These are phyloP conservation scores for Hyaloscypha bicolor DNA, from an alignment of 495 filamentous ascomycete genomes.

Conservation along the genomic window DNA sequence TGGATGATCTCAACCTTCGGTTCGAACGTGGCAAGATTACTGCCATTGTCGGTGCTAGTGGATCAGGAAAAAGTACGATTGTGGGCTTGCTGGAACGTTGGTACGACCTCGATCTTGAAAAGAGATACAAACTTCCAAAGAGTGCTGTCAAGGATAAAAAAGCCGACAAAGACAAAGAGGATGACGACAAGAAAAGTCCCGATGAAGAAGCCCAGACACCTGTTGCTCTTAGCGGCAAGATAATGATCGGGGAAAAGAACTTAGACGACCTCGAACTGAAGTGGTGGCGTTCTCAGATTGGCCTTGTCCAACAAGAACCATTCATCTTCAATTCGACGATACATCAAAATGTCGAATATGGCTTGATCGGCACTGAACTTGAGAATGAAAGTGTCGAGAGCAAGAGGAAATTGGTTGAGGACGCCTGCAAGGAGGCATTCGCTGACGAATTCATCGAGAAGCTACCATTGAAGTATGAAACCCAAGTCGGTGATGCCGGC, in stretches of 20 bases:
- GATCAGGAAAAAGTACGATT: slow-evolving; percentile 89
- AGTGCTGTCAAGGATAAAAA: slow-evolving; percentile 30
- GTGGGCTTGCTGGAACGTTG: slow-evolving; percentile 90
- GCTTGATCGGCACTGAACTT: slow-evolving; percentile 63
- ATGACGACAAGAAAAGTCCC: slow-evolving; percentile 9
- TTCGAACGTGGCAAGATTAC: slow-evolving; percentile 80
- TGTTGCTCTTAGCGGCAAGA: slow-evolving; percentile 40
- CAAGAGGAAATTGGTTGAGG: slow-evolving; percentile 57
- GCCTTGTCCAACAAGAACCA: slow-evolving; percentile 70
- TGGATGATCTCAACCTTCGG: slow-evolving; percentile 54
- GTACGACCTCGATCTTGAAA: slow-evolving; percentile 64
- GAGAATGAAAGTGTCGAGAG: slow-evolving; percentile 51
- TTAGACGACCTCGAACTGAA: slow-evolving; percentile 57
- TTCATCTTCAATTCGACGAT: slow-evolving; percentile 72
- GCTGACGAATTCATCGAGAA: slow-evolving; percentile 62
- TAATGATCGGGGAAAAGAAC: slow-evolving; percentile 53
- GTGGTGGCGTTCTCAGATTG: slow-evolving; percentile 67
- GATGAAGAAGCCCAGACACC: slow-evolving; percentile 20
- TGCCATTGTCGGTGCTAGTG: slow-evolving; percentile 85
- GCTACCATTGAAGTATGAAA: slow-evolving; percentile 66
- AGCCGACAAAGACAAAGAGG: slow-evolving; percentile 17
- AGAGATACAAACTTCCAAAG: slow-evolving; percentile 32
- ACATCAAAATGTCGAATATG: slow-evolving; percentile 65
- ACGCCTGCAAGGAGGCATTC: slow-evolving; percentile 62
- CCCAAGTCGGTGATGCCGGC: slow-evolving; percentile 58